These are phyloP conservation scores for Kodamaea hsintzibuensis DNA, from an alignment of 805 yeast genomes.

Conservation along the genomic window DNA sequence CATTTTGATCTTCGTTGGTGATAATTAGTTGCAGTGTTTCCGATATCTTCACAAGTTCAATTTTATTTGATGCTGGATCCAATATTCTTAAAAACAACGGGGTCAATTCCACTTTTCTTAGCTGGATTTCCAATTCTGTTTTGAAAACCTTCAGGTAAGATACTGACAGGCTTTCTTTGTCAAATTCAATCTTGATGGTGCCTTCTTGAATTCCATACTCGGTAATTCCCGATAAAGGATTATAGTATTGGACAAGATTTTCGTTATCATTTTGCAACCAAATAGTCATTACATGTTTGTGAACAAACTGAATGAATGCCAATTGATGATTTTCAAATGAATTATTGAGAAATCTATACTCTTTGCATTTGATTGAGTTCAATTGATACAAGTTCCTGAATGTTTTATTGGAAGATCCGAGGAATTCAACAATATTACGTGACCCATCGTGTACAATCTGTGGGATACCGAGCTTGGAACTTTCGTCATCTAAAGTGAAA, in stretches of 20 bases:
- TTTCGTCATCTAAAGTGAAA: background rate
- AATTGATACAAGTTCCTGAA: constrained; percentile 15
- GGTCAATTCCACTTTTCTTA: background rate
- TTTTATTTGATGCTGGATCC: background rate
- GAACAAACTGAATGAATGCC: constrained; percentile 12
- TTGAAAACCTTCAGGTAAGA: background rate
- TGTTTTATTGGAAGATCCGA: constrained; percentile 4
- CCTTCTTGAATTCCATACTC: background rate
- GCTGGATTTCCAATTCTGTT: background rate
- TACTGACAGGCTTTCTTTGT: background rate
- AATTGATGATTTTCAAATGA: constrained; percentile 7
- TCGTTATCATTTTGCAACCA: constrained; percentile 9
- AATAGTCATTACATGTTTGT: constrained; percentile 11
- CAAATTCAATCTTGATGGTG: background rate
- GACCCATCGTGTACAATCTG: constrained; percentile 6
- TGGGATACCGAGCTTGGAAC: background rate
- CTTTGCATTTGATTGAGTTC: constrained; percentile 1
- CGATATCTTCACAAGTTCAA: background rate
- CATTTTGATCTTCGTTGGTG: background rate
- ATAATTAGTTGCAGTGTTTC: background rate
- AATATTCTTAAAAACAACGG: background rate
- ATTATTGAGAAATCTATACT: constrained; percentile 8
- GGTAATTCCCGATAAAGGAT: background rate
- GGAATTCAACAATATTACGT: constrained; percentile 3
- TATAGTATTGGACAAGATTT: constrained; percentile 4